These are phyloP conservation scores for Plasmopara viticola DNA, from an alignment of 352 stramenopile species.

Conservation along the genomic window DNA sequence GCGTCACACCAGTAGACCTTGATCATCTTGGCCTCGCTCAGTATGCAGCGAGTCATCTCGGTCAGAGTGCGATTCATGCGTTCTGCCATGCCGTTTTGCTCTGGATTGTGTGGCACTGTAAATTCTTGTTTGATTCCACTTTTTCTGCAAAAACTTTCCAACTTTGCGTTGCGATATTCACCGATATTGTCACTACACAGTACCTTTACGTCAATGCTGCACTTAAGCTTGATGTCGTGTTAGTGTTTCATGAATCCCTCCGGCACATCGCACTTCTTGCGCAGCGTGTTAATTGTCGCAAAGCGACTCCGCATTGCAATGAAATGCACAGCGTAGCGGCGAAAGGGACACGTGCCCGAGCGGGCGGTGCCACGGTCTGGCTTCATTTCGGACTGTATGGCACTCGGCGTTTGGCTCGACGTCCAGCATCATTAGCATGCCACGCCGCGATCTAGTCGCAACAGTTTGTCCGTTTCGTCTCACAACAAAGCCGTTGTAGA, in stretches of 20 bases:
- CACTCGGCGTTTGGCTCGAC: background rate
- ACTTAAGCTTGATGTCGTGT: background rate
- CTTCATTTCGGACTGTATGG: background rate
- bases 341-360: background rate
- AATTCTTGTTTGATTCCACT: background rate
- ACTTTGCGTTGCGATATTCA: background rate
- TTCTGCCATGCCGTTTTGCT: constrained; percentile 4
- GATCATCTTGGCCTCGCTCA: constrained; percentile 1
- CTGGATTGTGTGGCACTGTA: background rate
- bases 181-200: background rate
- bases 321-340: background rate
- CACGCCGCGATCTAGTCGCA: background rate
- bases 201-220: background rate
- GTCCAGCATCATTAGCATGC: background rate
- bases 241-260: background rate
- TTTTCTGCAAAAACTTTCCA: background rate
- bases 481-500: background rate
- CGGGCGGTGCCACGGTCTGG: background rate
- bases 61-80: constrained; percentile 1
- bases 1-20: too few relatives aligned
- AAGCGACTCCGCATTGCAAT: background rate
- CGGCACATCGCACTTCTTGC: background rate
- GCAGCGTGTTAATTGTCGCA: background rate
- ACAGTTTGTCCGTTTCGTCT: background rate
- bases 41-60: constrained; percentile 4